Percentiles rank a stretch among this genome's conserved stretches.
phyloP scores from a whole-genome alignment of 345 rosid species.

The Lepidium sativum region DNA sequence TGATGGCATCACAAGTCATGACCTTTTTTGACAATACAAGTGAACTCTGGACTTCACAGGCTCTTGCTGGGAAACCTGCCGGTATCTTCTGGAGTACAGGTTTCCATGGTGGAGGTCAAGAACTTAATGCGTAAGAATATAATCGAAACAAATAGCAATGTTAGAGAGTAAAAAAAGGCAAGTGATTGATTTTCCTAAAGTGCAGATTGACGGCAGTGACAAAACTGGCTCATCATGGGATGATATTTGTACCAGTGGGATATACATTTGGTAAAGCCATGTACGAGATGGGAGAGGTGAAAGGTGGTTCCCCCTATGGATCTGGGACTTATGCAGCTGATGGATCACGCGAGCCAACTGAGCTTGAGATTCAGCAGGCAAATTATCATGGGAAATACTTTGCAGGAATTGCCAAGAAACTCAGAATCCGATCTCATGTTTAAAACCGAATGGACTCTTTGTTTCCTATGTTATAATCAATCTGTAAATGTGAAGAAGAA shows the following conservation, averaged over 20 bases:
- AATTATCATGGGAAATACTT: constrained; percentile 78
- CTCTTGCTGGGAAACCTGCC: constrained; percentile 93
- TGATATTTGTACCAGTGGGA: constrained; percentile 84
- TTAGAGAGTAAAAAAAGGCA: not conserved
- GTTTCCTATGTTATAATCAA: not conserved
- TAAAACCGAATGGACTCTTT: not conserved
- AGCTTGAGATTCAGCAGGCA: constrained; percentile 75
- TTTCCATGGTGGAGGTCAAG: constrained; percentile 94
- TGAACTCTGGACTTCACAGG: constrained; percentile 63
- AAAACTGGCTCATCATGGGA: constrained; percentile 82
- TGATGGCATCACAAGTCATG: constrained; percentile 88
- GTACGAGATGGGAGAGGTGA: constrained; percentile 88
- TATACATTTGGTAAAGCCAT: constrained; percentile 78
- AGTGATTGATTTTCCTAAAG: not conserved
- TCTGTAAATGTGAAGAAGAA: constrained; percentile 6
- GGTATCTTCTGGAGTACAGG: constrained; percentile 99
- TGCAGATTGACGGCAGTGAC: constrained; percentile 81
- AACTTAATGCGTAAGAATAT: constrained; percentile 81
- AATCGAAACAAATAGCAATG: not conserved
- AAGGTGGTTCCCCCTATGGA: constrained; percentile 89
- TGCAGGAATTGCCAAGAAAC: constrained; percentile 75
- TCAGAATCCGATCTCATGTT: constrained; percentile 22
- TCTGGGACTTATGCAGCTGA: constrained; percentile 92
- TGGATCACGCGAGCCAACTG: constrained; percentile 70
- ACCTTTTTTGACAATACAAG: constrained; percentile 83